phyloP scores from a whole-genome alignment of 257 asterid species.

The Misopates orontium region DNA sequence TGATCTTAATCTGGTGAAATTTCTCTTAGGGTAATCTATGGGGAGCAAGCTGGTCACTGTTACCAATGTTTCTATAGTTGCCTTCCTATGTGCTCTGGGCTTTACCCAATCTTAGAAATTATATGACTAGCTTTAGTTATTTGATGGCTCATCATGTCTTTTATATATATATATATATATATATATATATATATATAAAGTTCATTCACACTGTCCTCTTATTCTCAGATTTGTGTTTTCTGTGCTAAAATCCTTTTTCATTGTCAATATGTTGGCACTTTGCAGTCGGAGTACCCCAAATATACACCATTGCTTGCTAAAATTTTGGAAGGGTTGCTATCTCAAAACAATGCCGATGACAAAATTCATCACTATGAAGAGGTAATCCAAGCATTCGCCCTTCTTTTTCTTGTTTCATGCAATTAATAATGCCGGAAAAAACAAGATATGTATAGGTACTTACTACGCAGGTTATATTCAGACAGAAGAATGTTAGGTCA shows the following conservation, averaged over 20 bases:
- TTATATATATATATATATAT: too few species aligned
- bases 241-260: conserved; percentile 13
- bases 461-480: neutral
- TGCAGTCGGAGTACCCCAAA: conserved; percentile 85
- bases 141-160: conserved; percentile 8
- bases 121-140: neutral
- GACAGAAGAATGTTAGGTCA: neutral
- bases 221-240: conserved; percentile 13
- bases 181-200: too few species aligned
- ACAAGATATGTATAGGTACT: conserved; percentile 2
- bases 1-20: too few species aligned
- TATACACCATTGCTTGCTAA: conserved; percentile 92
- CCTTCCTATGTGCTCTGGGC: conserved; percentile 6
- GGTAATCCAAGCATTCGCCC: conserved; percentile 42
- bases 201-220: neutral
- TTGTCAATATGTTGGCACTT: conserved; percentile 44
- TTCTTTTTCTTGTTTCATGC: conserved; percentile 15
- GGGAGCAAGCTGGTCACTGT: neutral
- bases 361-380: conserved; percentile 65
- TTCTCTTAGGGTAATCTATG: too few species aligned
- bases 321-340: conserved; percentile 74
- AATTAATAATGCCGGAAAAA: conserved; percentile 11
- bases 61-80: conserved; percentile 1
- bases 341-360: conserved; percentile 58
- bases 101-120: conserved; percentile 5